Evolutionary conservation across 306 rosid genomes (phyloP).

Genomic region (Cucumis sativus): Cucumber_9930_V3 NC_026657.2:10815001-10815500

Average conservation of each 20-base stretch:
- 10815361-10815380: not conserved
- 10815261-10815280: not conserved
- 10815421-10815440: not conserved
- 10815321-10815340: not conserved
- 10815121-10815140: not conserved
- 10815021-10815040: conserved; percentile 71
- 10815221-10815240: not conserved
- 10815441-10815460: not conserved
- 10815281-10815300: not conserved
- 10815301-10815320: not conserved
- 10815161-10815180: too few relatives aligned
- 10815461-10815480: not conserved
- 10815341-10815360: not conserved
- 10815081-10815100: not conserved
- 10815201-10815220: not conserved
- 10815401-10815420: not conserved
- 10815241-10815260: not conserved
- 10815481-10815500: not conserved
- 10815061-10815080: conserved; percentile 40
- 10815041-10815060: conserved; percentile 23
- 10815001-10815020: conserved; percentile 70
- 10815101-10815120: not conserved
- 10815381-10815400: not conserved
- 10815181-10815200: too few relatives aligned
- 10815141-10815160: not conserved